Evolutionary conservation across 2,329 filamentous ascomycete species (phyloP).

Genomic region (Paraphoma chrysanthemicola): DNA sequence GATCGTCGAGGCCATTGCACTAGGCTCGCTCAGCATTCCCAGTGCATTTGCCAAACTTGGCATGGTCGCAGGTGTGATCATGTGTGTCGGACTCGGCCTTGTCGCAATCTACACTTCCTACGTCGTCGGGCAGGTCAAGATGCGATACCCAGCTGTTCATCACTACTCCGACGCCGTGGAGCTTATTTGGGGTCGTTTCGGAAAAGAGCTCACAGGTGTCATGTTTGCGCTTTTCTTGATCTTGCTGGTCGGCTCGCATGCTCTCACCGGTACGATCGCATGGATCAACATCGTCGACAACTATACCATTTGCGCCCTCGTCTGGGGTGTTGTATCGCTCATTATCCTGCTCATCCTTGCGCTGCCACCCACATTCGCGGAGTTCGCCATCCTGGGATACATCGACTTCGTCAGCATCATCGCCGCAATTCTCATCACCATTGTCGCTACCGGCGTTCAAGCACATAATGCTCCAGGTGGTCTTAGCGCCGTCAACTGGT

Average conservation of each 20-base stretch:
- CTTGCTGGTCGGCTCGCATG: slow-evolving; percentile 74
- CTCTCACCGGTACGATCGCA: slow-evolving; percentile 74
- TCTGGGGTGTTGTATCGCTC: slow-evolving; percentile 68
- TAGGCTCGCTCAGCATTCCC: slow-evolving; percentile 56
- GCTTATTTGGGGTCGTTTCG: slow-evolving; percentile 64
- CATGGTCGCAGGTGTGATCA: slow-evolving; percentile 55
- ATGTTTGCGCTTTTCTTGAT: slow-evolving; percentile 52
- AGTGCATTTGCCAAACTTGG: slow-evolving; percentile 55
- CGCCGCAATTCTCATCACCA: slow-evolving; percentile 70
- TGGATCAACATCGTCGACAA: slow-evolving; percentile 68
- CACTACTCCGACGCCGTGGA: slow-evolving; percentile 74
- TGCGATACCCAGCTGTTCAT: slow-evolving; percentile 65
- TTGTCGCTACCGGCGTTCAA: slow-evolving; percentile 67
- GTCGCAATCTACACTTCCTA: slow-evolving; percentile 68
- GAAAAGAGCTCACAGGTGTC: slow-evolving; percentile 63
- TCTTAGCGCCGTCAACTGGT: slow-evolving; percentile 35
- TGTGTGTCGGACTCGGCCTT: slow-evolving; percentile 59
- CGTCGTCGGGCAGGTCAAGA: slow-evolving; percentile 67
- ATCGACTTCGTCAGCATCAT: slow-evolving; percentile 70
- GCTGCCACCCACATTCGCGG: slow-evolving; percentile 68
- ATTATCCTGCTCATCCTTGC: slow-evolving; percentile 66
- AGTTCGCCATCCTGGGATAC: slow-evolving; percentile 64
- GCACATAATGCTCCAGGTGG: slow-evolving; percentile 41
- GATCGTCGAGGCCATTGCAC: slow-evolving; percentile 59
- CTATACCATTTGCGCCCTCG: slow-evolving; percentile 66